A percentile compares a stretch with the other conserved stretches of the same genome.
Conservation (phyloP, 176 grass and related monocot genomes). For the Oryza meyeriana region DNA sequence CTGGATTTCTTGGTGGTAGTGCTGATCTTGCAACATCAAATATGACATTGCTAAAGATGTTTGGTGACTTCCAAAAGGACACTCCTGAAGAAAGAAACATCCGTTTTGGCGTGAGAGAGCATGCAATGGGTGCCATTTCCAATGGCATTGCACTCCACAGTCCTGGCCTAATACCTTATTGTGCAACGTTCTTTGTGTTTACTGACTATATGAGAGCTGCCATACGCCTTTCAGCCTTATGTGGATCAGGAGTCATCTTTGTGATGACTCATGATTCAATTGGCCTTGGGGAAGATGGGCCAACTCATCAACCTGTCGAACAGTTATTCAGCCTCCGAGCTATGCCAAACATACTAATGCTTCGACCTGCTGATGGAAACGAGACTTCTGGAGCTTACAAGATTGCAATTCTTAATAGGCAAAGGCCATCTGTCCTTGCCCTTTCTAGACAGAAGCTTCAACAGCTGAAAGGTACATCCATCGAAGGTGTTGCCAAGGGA, state of each 20-base stretch:
- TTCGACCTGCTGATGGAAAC: constrained; percentile 62
- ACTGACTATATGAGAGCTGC: constrained; percentile 67
- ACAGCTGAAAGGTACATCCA: constrained; percentile 33
- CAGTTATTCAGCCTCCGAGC: constrained; percentile 53
- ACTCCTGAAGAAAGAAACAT: constrained; percentile 52
- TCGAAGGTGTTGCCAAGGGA: constrained; percentile 44
- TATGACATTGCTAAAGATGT: constrained; percentile 61
- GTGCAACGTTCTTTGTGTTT: constrained; percentile 68
- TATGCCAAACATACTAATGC: constrained; percentile 53
- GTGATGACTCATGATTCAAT: constrained; percentile 71
- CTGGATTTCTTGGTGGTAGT: constrained; percentile 59
- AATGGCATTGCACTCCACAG: constrained; percentile 58
- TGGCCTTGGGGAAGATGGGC: constrained; percentile 63
- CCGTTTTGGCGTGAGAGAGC: constrained; percentile 60
- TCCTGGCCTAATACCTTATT: constrained; percentile 52
- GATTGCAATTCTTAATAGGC: constrained; percentile 39
- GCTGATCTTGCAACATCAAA: constrained; percentile 65
- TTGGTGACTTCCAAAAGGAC: constrained; percentile 57
- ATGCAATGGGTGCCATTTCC: constrained; percentile 55
- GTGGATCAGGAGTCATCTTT: constrained; percentile 47
- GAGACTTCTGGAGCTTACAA: constrained; percentile 54
- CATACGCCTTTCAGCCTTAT: constrained; percentile 55
- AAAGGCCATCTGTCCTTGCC: constrained; percentile 47
- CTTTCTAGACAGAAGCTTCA: constrained; percentile 58
- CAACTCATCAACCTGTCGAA: constrained; percentile 63